A percentile compares a stretch with the other conserved stretches of the same genome.
Evolutionary conservation across 2,329 filamentous ascomycete genomes (phyloP).

Genomic region (Trichoderma sp.): DNA sequence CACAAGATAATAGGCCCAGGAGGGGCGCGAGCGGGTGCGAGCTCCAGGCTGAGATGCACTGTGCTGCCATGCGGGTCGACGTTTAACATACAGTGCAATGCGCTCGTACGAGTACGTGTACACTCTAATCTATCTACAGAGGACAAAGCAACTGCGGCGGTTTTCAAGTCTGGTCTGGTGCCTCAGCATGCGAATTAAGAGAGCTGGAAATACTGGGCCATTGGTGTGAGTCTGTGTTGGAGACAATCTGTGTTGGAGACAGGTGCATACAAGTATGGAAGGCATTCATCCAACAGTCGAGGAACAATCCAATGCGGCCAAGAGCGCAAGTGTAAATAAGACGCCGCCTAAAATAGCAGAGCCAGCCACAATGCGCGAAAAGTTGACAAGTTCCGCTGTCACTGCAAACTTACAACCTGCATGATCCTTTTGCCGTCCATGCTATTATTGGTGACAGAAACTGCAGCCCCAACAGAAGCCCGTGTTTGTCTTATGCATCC

Average conservation of each 20-base stretch:
- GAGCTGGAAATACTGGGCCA: neutral
- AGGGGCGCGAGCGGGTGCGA: constrained; percentile 8
- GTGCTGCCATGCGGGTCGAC: neutral
- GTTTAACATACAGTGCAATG: neutral
- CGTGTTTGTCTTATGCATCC: neutral
- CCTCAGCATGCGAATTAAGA: neutral
- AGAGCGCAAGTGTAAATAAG: neutral
- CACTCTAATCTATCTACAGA: neutral
- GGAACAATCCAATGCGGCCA: neutral
- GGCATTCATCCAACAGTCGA: neutral
- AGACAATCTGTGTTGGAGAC: neutral
- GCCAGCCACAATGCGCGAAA: neutral
- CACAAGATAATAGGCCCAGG: constrained; percentile 11
- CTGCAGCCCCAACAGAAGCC: neutral
- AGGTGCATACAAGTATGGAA: neutral
- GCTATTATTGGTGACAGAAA: neutral
- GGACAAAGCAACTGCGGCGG: neutral
- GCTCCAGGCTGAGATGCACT: constrained; percentile 3
- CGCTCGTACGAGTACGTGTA: neutral
- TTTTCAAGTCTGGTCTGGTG: neutral
- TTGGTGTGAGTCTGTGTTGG: constrained; percentile 3
- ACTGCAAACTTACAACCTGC: neutral
- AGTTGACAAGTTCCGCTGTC: neutral
- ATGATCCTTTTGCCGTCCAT: neutral
- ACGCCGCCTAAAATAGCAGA: neutral